Base-by-base conservation (phyloP, 1,284 basidiomycete genomes). In the Sphaerobolus stellatus region DNA sequence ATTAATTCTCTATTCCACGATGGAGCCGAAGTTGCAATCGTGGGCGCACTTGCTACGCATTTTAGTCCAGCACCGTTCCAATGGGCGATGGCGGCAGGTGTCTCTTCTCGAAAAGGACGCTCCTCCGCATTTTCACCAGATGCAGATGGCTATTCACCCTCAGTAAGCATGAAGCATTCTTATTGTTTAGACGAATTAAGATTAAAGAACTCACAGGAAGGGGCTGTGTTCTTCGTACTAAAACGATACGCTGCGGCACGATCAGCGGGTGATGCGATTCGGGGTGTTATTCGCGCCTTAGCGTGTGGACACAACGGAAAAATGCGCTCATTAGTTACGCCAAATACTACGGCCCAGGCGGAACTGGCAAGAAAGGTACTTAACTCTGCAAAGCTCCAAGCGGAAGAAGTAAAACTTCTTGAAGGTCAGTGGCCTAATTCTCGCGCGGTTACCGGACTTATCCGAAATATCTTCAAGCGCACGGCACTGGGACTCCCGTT, bases 141-240 rank as follows among this genome's bases (percentile, higher is more conserved):
- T 22, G 60, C 60, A 13, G 60, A 61, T 44, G 60, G 60, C 13
- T 61, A 59, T 40, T 33, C 41, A 9, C 58, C 58, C 16, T 59
- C 58, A 7, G 60, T 61, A 41, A 20, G 59, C 50, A 4, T n/a
- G n/a, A n/a, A n/a, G n/a, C n/a, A n/a, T n/a, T n/a, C n/a, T n/a
- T n/a, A n/a, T n/a, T n/a, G n/a, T n/a, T n/a, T n/a, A n/a, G n/a
- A n/a, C n/a, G n/a, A n/a, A n/a, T 52, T 25, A 46, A 34, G 18
- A 51, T 51, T 29, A 45, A 41, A 8, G 8, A 14, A 31, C 40
- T 6, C 25, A 20, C n/a, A 56, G 55, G 55, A 56, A 47, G 55
- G 55, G 5, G 51, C 55, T 14, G 50, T 56, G 22, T 54, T 44
- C 20, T 45, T 54, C 40, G 24, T 58, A 36, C 18, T 60, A 30